Evolutionary conservation across 106 monocot genomes (phyloP).

Genomic region (Dioscorea alata): DNA sequence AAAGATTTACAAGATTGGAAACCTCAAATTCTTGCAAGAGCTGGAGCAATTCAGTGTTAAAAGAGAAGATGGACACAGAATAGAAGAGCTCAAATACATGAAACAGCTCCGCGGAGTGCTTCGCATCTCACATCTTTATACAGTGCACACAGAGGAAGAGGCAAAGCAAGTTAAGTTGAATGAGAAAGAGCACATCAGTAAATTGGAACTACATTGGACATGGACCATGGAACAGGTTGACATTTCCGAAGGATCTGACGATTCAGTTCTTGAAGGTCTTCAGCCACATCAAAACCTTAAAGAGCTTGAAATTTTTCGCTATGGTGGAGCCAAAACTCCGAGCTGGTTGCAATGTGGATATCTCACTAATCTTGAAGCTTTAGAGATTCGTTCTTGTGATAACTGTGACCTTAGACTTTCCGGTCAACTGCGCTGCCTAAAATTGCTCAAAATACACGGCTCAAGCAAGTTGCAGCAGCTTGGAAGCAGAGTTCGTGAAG

Average conservation of each 20-base stretch:
- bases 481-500: too few species aligned
- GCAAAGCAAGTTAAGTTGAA: not conserved
- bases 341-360: slow-evolving; percentile 12
- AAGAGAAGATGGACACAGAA: not conserved
- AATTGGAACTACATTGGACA: not conserved
- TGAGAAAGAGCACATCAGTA: not conserved
- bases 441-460: too few species aligned
- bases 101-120: not conserved
- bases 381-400: too few species aligned
- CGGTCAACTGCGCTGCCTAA: too few species aligned
- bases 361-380: too few species aligned
- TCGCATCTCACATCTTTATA: not conserved
- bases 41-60: too few species aligned
- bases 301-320: not conserved
- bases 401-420: too few species aligned
- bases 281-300: slow-evolving; percentile 11
- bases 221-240: too few species aligned
- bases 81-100: not conserved
- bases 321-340: slow-evolving; percentile 4
- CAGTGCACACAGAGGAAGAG: not conserved
- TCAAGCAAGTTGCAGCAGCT: too few species aligned
- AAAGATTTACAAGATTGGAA: too few species aligned
- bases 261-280: slow-evolving; percentile 16
- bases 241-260: too few species aligned
- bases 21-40: too few species aligned